phyloP scores from a whole-genome alignment of 2,329 filamentous ascomycete genomes.

The Chalaropsis thielavioides region DNA sequence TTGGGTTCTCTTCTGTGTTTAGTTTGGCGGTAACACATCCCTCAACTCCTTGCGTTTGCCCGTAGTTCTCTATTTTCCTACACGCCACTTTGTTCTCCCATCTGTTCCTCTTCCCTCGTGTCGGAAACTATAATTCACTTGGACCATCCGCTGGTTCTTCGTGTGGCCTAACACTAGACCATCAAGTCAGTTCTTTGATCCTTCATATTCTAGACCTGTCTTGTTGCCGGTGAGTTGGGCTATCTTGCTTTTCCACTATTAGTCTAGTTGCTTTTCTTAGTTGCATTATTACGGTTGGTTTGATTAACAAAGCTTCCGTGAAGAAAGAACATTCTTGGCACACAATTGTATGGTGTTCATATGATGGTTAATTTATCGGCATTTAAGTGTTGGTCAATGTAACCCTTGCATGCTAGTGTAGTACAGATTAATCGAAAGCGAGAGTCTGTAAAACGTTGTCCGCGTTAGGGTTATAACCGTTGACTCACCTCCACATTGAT shows the following conservation, averaged over 20 bases:
- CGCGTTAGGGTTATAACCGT: neutral
- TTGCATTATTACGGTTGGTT: neutral
- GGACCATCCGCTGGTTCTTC: neutral
- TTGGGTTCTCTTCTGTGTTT: neutral
- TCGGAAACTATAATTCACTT: neutral
- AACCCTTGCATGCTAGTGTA: neutral
- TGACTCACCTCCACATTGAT: neutral
- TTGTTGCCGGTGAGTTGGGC: neutral
- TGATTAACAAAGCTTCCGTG: neutral
- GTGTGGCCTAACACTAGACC: too few relatives aligned
- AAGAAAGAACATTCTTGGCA: neutral
- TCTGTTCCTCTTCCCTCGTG: neutral
- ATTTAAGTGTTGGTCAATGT: neutral
- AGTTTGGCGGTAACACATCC: neutral
- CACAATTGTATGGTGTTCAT: neutral
- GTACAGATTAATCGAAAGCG: neutral
- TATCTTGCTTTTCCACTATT: neutral
- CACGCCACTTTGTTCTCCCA: neutral
- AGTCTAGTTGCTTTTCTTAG: neutral
- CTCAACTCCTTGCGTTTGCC: neutral
- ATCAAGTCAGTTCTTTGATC: neutral
- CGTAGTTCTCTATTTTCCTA: neutral
- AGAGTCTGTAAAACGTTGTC: neutral
- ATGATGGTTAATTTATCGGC: neutral
- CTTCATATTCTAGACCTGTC: neutral